Conservation (phyloP, 768 basidiomycete species). For the Leccinum aurantiacum region DNA sequence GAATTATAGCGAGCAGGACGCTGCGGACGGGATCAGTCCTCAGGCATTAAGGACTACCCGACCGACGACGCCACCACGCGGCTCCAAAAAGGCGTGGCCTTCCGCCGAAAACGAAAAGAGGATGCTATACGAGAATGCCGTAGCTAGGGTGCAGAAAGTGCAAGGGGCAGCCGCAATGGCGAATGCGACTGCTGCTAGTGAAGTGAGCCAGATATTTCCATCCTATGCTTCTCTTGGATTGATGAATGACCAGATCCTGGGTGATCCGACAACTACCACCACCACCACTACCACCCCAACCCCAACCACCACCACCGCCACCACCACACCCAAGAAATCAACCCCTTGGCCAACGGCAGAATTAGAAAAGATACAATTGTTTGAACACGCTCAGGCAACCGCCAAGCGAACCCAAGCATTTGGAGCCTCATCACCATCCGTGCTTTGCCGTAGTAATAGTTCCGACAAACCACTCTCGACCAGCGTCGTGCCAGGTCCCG, state of each 20-base stretch:
- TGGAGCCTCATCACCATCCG: constrained; percentile 28
- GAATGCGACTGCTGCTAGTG: constrained; percentile 26
- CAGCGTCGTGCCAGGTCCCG: constrained; percentile 13
- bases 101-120: constrained; percentile 50
- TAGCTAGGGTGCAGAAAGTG: constrained; percentile 38
- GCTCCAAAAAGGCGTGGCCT: constrained; percentile 21
- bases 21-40: constrained; percentile 32
- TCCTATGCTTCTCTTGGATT: background rate
- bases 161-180: constrained; percentile 35
- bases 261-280: constrained; percentile 1
- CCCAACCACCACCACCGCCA: background rate
- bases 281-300: background rate
- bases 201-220: constrained; percentile 21
- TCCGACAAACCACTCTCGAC: constrained; percentile 17
- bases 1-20: constrained; percentile 58
- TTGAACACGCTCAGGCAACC: constrained; percentile 64
- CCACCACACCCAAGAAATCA: constrained; percentile 17
- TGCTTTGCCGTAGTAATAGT: constrained; percentile 27
- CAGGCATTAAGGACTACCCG: constrained; percentile 9
- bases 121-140: constrained; percentile 38
- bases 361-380: constrained; percentile 74
- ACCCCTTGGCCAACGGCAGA: constrained; percentile 65
- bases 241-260: constrained; percentile 12
- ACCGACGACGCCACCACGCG: constrained; percentile 30
- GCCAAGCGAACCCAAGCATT: constrained; percentile 57